phyloP scores from a whole-genome alignment of 2,329 filamentous ascomycete genomes.

The Xylariaceae sp. region DNA sequence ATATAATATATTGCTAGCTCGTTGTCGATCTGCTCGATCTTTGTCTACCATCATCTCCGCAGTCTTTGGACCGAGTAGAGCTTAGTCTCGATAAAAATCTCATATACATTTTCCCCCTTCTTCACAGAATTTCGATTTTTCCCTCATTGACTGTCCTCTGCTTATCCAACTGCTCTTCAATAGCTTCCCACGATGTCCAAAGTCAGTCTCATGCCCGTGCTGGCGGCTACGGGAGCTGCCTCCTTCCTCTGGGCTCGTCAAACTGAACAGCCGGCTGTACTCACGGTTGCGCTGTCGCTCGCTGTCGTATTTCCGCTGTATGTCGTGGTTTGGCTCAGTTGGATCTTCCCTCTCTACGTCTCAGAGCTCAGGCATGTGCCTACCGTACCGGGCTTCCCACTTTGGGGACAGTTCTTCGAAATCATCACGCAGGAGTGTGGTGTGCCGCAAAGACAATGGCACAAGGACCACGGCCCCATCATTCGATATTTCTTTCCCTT shows the following conservation, averaged over 20 bases:
- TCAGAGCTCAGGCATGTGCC: conserved; percentile 39
- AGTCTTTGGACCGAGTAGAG: no score
- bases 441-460: conserved; percentile 38
- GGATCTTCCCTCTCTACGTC: conserved; percentile 37
- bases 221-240: conserved; percentile 19
- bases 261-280: conserved; percentile 16
- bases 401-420: conserved; percentile 38
- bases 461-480: conserved; percentile 35
- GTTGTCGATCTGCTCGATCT: no score
- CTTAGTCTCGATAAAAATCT: neutral
- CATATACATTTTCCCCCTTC: conserved; percentile 10
- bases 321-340: conserved; percentile 29
- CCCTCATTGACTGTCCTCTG: conserved; percentile 2
- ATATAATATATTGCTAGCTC: no score
- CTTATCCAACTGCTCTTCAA: conserved; percentile 1
- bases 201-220: conserved; percentile 18
- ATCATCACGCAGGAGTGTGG: conserved; percentile 39
- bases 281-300: conserved; percentile 13
- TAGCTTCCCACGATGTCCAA: conserved; percentile 15
- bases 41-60: no score
- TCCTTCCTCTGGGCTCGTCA: conserved; percentile 21
- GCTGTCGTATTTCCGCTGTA: conserved; percentile 24
- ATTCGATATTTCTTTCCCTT: conserved; percentile 43
- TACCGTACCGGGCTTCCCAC: conserved; percentile 36
- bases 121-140: neutral